These are phyloP conservation scores for Austroboletus niveus DNA, from an alignment of 1,284 basidiomycete species.

Conservation along the genomic window DNA sequence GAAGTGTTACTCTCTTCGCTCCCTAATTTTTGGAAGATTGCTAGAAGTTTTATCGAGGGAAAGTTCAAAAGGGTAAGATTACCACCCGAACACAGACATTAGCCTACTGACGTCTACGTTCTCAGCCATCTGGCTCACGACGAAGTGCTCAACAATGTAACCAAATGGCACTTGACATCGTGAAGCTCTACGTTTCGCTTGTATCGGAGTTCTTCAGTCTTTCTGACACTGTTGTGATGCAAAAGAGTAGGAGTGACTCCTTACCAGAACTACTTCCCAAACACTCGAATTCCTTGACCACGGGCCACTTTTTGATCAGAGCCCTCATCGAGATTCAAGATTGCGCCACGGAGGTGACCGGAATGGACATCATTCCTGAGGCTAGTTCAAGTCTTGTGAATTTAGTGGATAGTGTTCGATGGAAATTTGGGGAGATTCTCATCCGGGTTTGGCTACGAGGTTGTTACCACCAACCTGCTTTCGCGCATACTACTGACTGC, in stretches of 20 bases:
- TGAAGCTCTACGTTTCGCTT: constrained; percentile 84
- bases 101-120: constrained; percentile 1
- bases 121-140: constrained; percentile 40
- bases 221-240: constrained; percentile 70
- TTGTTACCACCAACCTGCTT: constrained; percentile 31
- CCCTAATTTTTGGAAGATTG: constrained; percentile 93
- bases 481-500: constrained; percentile 4
- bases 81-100: not conserved
- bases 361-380: constrained; percentile 80
- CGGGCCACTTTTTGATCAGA: constrained; percentile 77
- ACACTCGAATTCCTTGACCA: constrained; percentile 80
- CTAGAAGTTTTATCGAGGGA: constrained; percentile 88
- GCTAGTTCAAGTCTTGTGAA: constrained; percentile 65
- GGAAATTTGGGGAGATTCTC: constrained; percentile 86
- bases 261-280: constrained; percentile 67
- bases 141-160: constrained; percentile 83
- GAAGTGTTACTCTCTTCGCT: constrained; percentile 71
- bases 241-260: constrained; percentile 27
- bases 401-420: constrained; percentile 80
- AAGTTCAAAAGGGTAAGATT: constrained; percentile 77
- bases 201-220: constrained; percentile 90
- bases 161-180: constrained; percentile 88
- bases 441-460: constrained; percentile 83
- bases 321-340: constrained; percentile 86
- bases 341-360: constrained; percentile 77